Percentiles rank a stretch among this genome's conserved stretches.
phyloP scores from a whole-genome alignment of 1,139 yeast genomes.

The Lodderomyces margitis region DNA sequence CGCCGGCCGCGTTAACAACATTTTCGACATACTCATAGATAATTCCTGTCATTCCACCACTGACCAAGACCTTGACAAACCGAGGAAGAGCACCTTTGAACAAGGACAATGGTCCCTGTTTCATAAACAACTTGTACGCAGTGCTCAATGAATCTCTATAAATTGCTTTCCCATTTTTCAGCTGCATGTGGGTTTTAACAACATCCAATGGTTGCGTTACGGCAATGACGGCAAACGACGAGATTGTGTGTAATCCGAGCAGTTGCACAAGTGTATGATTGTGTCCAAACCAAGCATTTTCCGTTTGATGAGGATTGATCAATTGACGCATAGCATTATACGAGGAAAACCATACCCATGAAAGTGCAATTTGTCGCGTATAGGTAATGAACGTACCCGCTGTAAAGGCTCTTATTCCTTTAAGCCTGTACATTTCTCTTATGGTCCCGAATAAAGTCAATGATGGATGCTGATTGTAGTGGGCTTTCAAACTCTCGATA shows the following conservation, averaged over 20 bases:
- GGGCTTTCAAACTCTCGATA: slow-evolving; percentile 28
- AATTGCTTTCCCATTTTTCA: slow-evolving; percentile 59
- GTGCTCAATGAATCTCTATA: slow-evolving; percentile 73
- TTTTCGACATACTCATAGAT: slow-evolving; percentile 63
- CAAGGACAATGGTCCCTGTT: slow-evolving; percentile 62
- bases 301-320: slow-evolving; percentile 52
- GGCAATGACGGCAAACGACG: slow-evolving; percentile 66
- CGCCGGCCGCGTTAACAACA: slow-evolving; percentile 46
- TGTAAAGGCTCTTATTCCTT: slow-evolving; percentile 75
- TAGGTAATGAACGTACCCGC: slow-evolving; percentile 83
- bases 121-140: slow-evolving; percentile 65
- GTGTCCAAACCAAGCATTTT: slow-evolving; percentile 49
- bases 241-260: slow-evolving; percentile 53
- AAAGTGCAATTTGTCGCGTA: slow-evolving; percentile 72
- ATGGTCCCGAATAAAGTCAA: slow-evolving; percentile 51
- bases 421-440: slow-evolving; percentile 66
- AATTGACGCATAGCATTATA: slow-evolving; percentile 76
- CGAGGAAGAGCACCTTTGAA: slow-evolving; percentile 86
- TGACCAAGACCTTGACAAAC: slow-evolving; percentile 70
- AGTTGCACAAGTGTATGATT: slow-evolving; percentile 39
- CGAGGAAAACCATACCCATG: slow-evolving; percentile 81
- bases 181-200: slow-evolving; percentile 84
- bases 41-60: slow-evolving; percentile 76
- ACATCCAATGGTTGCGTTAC: slow-evolving; percentile 92
- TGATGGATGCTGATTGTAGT: slow-evolving; percentile 55